phyloP scores from a whole-genome alignment of 768 basidiomycete species.

The Termitomyces titanicus region DNA sequence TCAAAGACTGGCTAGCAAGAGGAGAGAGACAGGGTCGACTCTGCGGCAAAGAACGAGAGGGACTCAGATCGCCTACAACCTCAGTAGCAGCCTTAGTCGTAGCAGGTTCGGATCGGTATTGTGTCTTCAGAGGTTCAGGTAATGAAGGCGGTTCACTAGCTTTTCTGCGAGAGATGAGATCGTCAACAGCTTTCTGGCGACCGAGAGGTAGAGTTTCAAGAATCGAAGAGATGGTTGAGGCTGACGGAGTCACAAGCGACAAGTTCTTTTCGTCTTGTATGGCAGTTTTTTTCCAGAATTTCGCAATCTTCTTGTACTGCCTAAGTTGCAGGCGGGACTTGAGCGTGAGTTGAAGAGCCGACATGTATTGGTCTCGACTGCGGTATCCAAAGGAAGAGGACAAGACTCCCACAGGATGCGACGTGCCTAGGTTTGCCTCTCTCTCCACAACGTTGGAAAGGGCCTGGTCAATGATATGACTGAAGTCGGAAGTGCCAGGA shows the following conservation, averaged over 20 bases:
- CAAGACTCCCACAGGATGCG: not conserved
- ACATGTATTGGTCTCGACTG: constrained; percentile 39
- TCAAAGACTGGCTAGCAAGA: constrained; percentile 25
- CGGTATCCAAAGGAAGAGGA: constrained; percentile 24
- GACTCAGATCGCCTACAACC: not conserved
- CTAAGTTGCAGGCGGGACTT: constrained; percentile 41
- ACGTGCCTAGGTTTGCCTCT: not conserved
- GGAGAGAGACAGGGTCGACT: constrained; percentile 19
- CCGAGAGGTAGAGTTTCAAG: constrained; percentile 28
- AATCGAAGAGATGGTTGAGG: constrained; percentile 35
- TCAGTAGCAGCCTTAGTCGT: not conserved
- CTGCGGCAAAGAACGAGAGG: constrained; percentile 19
- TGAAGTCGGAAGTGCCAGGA: not conserved
- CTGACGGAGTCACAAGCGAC: constrained; percentile 33
- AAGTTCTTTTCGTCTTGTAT: constrained; percentile 22
- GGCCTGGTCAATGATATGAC: constrained; percentile 8
- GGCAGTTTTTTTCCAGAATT: constrained; percentile 42
- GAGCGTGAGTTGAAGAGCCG: constrained; percentile 42
- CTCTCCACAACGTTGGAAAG: constrained; percentile 6
- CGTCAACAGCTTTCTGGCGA: constrained; percentile 37
- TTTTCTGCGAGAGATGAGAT: constrained; percentile 24
- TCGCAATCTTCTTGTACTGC: constrained; percentile 41
- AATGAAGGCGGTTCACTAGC: constrained; percentile 10
- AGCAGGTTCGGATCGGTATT: not conserved
- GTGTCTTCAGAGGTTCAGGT: not conserved